Conservation (phyloP, 2,329 filamentous ascomycete species). For the Pestalotiopsis sp. region DNA sequence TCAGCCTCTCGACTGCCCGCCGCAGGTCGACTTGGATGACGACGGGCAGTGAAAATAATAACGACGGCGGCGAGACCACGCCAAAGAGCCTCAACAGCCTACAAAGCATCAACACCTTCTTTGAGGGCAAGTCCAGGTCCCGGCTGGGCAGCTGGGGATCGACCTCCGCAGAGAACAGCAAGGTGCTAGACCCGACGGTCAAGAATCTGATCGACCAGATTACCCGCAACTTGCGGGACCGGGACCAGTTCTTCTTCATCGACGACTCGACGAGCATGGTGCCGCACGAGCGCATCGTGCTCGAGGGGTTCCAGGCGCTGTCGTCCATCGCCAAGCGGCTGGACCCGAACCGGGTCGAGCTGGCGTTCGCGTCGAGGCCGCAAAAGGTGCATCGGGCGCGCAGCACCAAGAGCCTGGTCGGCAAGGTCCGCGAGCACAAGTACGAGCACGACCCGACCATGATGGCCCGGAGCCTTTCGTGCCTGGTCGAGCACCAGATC, state of each 20-base stretch:
- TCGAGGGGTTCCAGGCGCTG: conserved; percentile 15
- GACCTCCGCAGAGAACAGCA: background rate
- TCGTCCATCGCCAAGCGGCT: conserved; percentile 16
- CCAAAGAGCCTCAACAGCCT: background rate
- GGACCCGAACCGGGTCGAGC: conserved; percentile 18
- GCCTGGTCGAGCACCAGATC: conserved; percentile 17
- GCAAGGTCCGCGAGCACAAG: conserved; percentile 6
- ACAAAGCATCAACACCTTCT: background rate
- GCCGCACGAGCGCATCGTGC: conserved; percentile 14
- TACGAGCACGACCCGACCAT: conserved; percentile 13
- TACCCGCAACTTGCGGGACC: conserved; percentile 17
- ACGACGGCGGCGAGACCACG: background rate
- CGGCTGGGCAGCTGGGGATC: background rate
- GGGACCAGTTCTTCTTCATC: conserved; percentile 25
- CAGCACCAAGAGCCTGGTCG: conserved; percentile 11
- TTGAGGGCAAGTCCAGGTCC: background rate
- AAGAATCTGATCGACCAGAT: conserved; percentile 15
- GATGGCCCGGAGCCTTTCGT: conserved; percentile 18
- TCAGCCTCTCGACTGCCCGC: background rate
- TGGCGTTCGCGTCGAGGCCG: conserved; percentile 18
- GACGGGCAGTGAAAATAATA: no score
- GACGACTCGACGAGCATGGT: conserved; percentile 23
- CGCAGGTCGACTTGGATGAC: background rate
- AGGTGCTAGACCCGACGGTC: background rate
- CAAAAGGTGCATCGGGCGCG: background rate